Evolutionary conservation across 768 basidiomycete species (phyloP).

Genomic region (Trametes coccinea): DNA sequence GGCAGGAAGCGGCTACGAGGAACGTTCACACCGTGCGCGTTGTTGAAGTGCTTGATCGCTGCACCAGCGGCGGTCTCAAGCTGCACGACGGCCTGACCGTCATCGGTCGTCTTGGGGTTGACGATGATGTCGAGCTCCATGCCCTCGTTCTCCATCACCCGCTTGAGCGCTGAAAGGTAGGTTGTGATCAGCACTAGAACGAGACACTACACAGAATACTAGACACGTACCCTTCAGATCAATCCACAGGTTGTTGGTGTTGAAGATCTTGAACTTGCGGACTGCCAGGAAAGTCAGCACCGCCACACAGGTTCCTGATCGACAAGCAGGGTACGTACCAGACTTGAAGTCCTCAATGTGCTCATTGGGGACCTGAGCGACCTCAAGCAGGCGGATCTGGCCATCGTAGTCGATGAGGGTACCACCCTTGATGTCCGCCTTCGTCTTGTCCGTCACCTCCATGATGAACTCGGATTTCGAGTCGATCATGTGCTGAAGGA

Average conservation of each 20-base stretch:
- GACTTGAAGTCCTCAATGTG: conserved; percentile 92
- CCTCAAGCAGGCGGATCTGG: conserved; percentile 84
- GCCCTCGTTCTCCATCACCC: conserved; percentile 80
- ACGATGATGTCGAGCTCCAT: conserved; percentile 96
- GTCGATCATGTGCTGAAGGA: conserved; percentile 85
- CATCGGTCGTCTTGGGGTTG: conserved; percentile 86
- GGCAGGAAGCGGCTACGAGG: conserved; percentile 93
- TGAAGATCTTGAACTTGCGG: conserved; percentile 93
- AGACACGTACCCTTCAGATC: conserved; percentile 61
- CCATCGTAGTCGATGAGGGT: conserved; percentile 92
- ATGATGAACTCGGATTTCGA: conserved; percentile 83
- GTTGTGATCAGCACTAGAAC: too few species aligned
- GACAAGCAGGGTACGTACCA: conserved; percentile 39
- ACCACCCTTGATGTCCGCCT: conserved; percentile 81
- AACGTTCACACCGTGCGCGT: conserved; percentile 92
- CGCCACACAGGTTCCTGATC: neutral
- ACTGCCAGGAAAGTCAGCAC: conserved; percentile 37
- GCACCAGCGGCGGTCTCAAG: conserved; percentile 73
- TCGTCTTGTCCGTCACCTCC: conserved; percentile 97
- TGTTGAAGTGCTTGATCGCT: conserved; percentile 91
- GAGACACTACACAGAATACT: neutral
- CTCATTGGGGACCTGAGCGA: conserved; percentile 91
- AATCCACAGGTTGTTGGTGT: conserved; percentile 84
- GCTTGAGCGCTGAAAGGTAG: conserved; percentile 68
- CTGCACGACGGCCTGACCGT: conserved; percentile 77